Base-by-base conservation (phyloP, 2,329 filamentous ascomycete species). In the Ceratocystis harringtonii region DNA sequence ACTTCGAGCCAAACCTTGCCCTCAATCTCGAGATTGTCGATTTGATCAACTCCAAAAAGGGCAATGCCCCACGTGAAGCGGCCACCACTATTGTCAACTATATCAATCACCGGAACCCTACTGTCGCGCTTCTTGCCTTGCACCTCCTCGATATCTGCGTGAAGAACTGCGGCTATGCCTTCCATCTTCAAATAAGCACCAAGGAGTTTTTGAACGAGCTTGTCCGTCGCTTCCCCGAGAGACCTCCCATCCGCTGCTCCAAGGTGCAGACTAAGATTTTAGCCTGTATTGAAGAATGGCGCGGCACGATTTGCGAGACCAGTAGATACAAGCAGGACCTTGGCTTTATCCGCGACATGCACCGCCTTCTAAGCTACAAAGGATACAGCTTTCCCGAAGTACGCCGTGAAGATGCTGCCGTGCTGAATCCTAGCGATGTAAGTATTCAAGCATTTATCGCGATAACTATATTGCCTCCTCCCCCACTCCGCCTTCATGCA, bases 201-300 rank as follows among this genome's bases (percentile, higher is more conserved):
- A 99, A 99, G 76, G 94, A 99, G 73, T 99, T 99, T 72, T 85
- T 99, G 71, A 99, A 99, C 77, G 94, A 99, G 78, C 85, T 99
- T 68, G 94, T 99, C 68, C 86, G 94, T 70, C 84, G 94, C 70
- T 99, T 99, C 72, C 94, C 94, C 61, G 94, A 99, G 77, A 84
- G 92, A 28, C 94, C 94, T 58, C 91, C 92, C 1, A 81, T 94
- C 68, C 88, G 94, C 68, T 80, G 90, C 55, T 90, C 89, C 55
- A 84, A 92, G 68, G 92, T 96, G 44, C 94, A 97, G 79, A 82
- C 84, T 74, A 90, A 90, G 78, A 96, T 99, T 68, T 82, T 99
- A 70, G 94, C 96, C 77, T 85, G 91, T 70, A 95, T 99, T 73
- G 94, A 97, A 77, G 94, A 99, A 82, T 99, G 94, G 94, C 84